Conservation (phyloP, 2,329 filamentous ascomycete species). For the Talaromyces sp. region DNA sequence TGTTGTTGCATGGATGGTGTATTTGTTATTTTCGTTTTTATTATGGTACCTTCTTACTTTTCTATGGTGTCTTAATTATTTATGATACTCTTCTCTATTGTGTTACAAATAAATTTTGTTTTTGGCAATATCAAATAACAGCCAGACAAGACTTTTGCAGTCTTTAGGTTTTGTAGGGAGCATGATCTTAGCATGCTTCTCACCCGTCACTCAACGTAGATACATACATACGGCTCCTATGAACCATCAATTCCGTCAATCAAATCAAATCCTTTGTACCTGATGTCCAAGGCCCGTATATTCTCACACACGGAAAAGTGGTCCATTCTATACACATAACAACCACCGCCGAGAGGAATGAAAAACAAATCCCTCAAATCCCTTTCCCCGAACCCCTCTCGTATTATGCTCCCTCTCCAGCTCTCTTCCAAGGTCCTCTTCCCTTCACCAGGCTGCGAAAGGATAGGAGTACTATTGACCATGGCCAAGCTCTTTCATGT, state of each 20-base stretch:
- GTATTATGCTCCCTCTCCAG: no score
- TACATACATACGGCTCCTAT: no score
- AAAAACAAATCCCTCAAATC: not conserved
- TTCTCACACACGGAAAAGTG: not conserved
- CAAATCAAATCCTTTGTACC: not conserved
- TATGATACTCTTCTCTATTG: conserved; percentile 13
- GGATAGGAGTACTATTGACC: not conserved
- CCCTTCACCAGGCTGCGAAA: not conserved
- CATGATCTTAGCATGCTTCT: no score
- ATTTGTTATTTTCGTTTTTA: conserved; percentile 18
- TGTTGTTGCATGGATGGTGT: conserved; percentile 15
- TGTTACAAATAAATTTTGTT: not conserved
- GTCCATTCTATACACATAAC: not conserved
- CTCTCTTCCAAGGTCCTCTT: not conserved
- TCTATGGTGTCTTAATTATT: conserved; percentile 13
- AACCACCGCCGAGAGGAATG: not conserved
- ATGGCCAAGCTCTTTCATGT: not conserved
- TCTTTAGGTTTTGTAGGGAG: not conserved
- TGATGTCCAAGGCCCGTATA: not conserved
- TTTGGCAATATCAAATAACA: not conserved
- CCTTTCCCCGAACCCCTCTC: no score
- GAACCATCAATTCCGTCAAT: not conserved
- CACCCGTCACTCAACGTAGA: no score
- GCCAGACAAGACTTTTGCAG: not conserved
- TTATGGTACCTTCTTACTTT: not conserved